phyloP scores from a whole-genome alignment of 176 grass and related monocot species.

The Carex scoparia region DNA sequence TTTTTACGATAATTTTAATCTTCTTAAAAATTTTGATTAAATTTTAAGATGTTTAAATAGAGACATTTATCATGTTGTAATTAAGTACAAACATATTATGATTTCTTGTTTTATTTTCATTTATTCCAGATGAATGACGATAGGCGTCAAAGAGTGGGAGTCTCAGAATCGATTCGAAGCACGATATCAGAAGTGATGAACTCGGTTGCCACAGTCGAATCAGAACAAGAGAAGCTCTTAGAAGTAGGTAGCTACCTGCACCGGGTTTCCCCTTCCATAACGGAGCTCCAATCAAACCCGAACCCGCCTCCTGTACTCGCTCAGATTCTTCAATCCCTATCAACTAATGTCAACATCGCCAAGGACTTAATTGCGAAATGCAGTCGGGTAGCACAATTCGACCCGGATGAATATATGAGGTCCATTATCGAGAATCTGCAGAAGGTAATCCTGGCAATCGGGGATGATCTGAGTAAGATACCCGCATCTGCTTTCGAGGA shows the following conservation, averaged over 20 bases:
- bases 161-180: conserved; percentile 35
- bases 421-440: conserved; percentile 47
- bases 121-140: conserved; percentile 38
- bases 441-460: conserved; percentile 57
- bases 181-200: conserved; percentile 55
- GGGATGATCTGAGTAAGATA: conserved; percentile 54
- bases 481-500: conserved; percentile 38
- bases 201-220: conserved; percentile 8
- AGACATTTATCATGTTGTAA: not conserved
- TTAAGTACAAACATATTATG: not conserved
- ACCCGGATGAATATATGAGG: conserved; percentile 49
- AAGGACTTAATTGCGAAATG: conserved; percentile 60
- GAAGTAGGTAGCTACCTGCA: conserved; percentile 51
- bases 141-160: conserved; percentile 32
- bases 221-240: conserved; percentile 44
- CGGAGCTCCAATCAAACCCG: conserved; percentile 33
- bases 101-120: conserved; percentile 18
- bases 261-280: conserved; percentile 4
- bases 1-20: not conserved
- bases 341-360: conserved; percentile 59
- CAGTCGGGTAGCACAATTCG: conserved; percentile 24
- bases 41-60: not conserved
- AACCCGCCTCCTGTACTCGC: conserved; percentile 16
- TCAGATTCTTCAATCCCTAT: conserved; percentile 42
- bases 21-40: not conserved